Percentiles rank a stretch among this genome's conserved stretches.
These are phyloP conservation scores for Coccomyxa sp. DNA, from an alignment of 139 green algal genomes.

Conservation along the genomic window DNA sequence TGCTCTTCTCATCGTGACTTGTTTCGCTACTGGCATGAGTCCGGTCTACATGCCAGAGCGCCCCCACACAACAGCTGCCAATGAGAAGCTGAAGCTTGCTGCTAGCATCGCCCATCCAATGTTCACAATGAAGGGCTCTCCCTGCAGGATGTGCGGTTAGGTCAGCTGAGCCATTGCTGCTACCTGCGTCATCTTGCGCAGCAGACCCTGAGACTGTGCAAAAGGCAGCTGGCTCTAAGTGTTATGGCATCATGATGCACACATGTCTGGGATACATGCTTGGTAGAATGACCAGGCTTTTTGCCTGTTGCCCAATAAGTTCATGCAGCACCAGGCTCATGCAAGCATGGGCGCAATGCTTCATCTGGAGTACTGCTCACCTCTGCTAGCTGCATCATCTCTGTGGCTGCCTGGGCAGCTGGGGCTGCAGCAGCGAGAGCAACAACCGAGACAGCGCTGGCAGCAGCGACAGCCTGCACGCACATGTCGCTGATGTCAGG, in stretches of 20 bases:
- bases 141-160: constrained; percentile 26
- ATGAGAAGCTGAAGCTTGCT: constrained; percentile 85
- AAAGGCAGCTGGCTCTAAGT: background rate
- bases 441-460: constrained; percentile 42
- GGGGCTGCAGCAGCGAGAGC: constrained; percentile 55
- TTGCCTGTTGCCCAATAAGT: background rate
- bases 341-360: background rate
- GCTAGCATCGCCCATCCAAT: constrained; percentile 74
- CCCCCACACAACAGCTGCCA: constrained; percentile 85
- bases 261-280: background rate
- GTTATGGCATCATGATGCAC: background rate
- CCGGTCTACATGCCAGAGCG: constrained; percentile 69
- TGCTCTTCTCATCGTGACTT: background rate
- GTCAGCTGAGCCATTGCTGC: background rate
- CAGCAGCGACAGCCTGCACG: constrained; percentile 19
- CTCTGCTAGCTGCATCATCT: constrained; percentile 75
- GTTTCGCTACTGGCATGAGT: no score
- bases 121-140: constrained; percentile 76
- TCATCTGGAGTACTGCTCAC: constrained; percentile 26
- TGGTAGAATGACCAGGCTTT: background rate
- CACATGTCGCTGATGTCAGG: background rate
- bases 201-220: background rate
- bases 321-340: background rate
- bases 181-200: background rate
- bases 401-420: constrained; percentile 70